Evolutionary conservation across 257 asterid species (phyloP).

Genomic region (Solanum ossicruentum): DNA sequence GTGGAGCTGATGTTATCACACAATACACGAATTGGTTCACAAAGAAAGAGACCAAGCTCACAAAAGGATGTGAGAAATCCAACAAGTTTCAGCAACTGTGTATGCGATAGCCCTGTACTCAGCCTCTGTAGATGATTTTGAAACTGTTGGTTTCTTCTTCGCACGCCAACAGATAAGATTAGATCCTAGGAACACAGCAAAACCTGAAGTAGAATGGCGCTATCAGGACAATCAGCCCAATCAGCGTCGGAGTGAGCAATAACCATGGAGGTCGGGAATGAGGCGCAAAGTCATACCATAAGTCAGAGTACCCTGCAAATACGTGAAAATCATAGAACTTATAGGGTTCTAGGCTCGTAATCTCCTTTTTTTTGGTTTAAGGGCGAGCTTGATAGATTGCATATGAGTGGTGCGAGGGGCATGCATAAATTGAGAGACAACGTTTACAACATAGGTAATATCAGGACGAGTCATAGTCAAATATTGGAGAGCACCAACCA

Average conservation of each 20-base stretch:
- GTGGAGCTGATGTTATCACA: not conserved
- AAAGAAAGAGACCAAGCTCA: not conserved
- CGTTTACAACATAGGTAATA: not conserved
- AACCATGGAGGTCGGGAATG: not conserved
- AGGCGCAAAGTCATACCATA: not conserved
- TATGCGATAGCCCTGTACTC: not conserved
- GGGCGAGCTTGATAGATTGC: not conserved
- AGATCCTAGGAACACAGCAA: not conserved
- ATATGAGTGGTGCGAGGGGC: not conserved
- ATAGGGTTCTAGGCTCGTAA: too few species aligned
- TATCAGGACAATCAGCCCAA: not conserved
- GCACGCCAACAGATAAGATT: not conserved
- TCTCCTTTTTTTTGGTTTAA: too few species aligned
- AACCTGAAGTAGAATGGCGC: not conserved
- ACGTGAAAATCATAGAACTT: not conserved
- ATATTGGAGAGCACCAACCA: not conserved
- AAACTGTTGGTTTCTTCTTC: not conserved
- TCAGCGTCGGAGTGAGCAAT: not conserved
- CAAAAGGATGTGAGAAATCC: not conserved
- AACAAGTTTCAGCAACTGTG: not conserved
- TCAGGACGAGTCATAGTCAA: not conserved
- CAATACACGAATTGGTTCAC: not conserved
- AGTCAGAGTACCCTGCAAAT: not conserved
- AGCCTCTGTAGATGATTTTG: not conserved
- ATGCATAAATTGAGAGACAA: not conserved